Evolutionary conservation across 139 green algal species (phyloP).

Genomic region (Haematococcus lacustris): DNA sequence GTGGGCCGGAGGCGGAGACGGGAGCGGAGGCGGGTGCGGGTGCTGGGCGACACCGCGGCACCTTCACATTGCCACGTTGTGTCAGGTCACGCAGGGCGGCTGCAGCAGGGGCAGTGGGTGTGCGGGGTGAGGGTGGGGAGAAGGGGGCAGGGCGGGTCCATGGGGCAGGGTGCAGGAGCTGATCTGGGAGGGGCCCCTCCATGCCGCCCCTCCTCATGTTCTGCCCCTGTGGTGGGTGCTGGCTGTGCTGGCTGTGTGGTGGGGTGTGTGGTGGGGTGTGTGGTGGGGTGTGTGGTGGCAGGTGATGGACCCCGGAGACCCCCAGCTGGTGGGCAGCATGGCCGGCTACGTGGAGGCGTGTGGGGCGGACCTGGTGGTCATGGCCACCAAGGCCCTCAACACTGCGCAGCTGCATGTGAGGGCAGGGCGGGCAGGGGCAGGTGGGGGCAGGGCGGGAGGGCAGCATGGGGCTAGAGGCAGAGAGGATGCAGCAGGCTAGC

Average conservation of each 20-base stretch:
- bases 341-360: neutral
- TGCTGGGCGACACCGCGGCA: neutral
- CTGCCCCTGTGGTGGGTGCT: neutral
- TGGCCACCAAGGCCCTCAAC: conserved; percentile 5
- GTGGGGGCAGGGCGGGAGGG: too few relatives aligned
- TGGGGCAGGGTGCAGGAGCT: too few relatives aligned
- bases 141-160: neutral
- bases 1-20: neutral
- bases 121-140: neutral
- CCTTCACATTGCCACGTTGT: too few relatives aligned
- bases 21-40: neutral
- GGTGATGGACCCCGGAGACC: neutral
- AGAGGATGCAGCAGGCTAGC: neutral
- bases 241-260: neutral
- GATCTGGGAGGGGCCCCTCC: too few relatives aligned
- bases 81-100: neutral
- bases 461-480: neutral
- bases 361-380: neutral
- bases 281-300: too few relatives aligned
- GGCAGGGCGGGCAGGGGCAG: neutral
- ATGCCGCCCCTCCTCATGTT: too few relatives aligned
- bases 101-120: neutral
- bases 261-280: neutral
- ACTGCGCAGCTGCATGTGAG: neutral
- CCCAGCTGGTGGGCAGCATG: neutral